A percentile compares a stretch with the other conserved stretches of the same genome.
These are phyloP conservation scores for Candida anglica DNA, from an alignment of 805 yeast species.

Conservation along the genomic window DNA sequence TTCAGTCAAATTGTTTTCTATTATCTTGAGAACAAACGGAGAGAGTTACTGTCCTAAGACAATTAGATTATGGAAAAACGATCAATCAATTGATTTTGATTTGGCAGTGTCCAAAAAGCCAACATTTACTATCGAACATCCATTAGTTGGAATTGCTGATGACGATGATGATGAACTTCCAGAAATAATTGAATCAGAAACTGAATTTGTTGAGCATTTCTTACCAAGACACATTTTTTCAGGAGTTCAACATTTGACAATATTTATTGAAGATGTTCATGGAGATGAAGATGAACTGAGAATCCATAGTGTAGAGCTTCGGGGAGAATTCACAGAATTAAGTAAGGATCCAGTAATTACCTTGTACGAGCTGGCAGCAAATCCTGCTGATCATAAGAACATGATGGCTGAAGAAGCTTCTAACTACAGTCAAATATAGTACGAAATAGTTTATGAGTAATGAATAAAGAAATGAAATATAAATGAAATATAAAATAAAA, in stretches of 20 bases:
- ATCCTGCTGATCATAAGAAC: slow-evolving; percentile 77
- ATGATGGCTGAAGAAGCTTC: slow-evolving; percentile 13
- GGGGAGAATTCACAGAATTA: slow-evolving; percentile 65
- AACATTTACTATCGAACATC: slow-evolving; percentile 55
- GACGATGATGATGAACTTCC: slow-evolving; percentile 38
- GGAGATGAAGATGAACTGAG: slow-evolving; percentile 49
- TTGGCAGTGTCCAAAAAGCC: slow-evolving; percentile 47
- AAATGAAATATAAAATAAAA: background rate
- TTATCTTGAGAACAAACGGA: slow-evolving; percentile 64
- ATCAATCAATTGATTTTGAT: slow-evolving; percentile 68
- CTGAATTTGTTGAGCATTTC: slow-evolving; percentile 73
- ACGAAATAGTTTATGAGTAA: background rate
- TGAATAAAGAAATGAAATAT: background rate
- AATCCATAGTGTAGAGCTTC: slow-evolving; percentile 67
- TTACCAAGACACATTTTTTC: slow-evolving; percentile 73
- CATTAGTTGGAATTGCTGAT: slow-evolving; percentile 50
- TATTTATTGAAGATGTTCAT: slow-evolving; percentile 63
- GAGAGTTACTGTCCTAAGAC: slow-evolving; percentile 63
- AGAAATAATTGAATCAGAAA: slow-evolving; percentile 25
- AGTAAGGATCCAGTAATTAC: slow-evolving; percentile 69
- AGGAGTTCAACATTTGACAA: slow-evolving; percentile 60
- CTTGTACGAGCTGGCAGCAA: slow-evolving; percentile 86
- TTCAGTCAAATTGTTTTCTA: slow-evolving; percentile 66
- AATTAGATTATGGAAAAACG: slow-evolving; percentile 71
- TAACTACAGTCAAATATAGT: slow-evolving; percentile 2